These are phyloP conservation scores for Nakaseomyces nivariensis DNA, from an alignment of 1,139 yeast genomes.

Conservation along the genomic window DNA sequence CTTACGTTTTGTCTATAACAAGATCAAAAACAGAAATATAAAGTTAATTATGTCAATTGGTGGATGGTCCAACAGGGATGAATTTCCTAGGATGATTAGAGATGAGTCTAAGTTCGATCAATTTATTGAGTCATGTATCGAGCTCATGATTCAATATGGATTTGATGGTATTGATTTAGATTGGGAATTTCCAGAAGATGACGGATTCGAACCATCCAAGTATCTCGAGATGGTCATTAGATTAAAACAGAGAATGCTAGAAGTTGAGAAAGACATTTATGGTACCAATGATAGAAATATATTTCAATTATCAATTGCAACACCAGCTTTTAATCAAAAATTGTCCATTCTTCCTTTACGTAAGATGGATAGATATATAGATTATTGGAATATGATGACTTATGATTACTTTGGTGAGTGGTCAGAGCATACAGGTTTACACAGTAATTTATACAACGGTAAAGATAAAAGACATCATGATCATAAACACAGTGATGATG, in stretches of 20 bases:
- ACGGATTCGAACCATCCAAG: constrained; percentile 35
- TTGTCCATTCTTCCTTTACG: constrained; percentile 36
- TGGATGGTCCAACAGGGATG: constrained; percentile 65
- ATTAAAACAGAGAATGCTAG: constrained; percentile 37
- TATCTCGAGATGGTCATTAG: constrained; percentile 38
- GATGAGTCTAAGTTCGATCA: constrained; percentile 31
- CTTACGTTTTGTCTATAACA: constrained; percentile 32
- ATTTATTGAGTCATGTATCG: constrained; percentile 45
- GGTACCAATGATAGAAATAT: constrained; percentile 22
- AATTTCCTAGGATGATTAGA: constrained; percentile 41
- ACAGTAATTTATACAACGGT: constrained; percentile 50
- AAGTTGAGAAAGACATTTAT: constrained; percentile 27
- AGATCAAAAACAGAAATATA: constrained; percentile 35
- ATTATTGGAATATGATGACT: constrained; percentile 82
- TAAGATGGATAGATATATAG: constrained; percentile 47
- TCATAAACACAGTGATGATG: constrained; percentile 29
- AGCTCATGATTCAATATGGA: constrained; percentile 43
- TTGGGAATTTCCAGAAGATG: constrained; percentile 76
- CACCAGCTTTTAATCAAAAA: constrained; percentile 55
- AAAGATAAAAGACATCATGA: constrained; percentile 3
- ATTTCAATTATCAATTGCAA: constrained; percentile 57
- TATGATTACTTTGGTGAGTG: constrained; percentile 81
- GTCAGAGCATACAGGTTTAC: constrained; percentile 55
- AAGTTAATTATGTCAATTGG: constrained; percentile 71
- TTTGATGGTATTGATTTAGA: constrained; percentile 91